Evolutionary conservation across 257 asterid genomes (phyloP).

Genomic region (Nyctanthes arbortristis): DNA sequence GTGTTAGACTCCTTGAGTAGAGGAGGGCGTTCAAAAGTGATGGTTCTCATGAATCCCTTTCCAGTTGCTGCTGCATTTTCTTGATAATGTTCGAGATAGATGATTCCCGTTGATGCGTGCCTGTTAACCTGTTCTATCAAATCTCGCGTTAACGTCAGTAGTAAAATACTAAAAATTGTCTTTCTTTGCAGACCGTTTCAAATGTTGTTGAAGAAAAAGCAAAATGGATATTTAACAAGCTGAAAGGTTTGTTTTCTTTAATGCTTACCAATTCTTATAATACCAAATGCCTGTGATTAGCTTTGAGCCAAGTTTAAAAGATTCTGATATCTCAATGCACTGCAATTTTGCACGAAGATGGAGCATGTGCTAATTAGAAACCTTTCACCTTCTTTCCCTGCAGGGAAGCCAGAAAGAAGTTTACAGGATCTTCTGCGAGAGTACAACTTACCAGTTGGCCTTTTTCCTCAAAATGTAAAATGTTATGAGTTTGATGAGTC

Average conservation of each 20-base stretch:
- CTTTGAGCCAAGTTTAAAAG: too few species aligned
- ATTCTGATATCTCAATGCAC: too few species aligned
- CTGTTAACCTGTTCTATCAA: not conserved
- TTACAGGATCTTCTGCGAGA: slow-evolving; percentile 69
- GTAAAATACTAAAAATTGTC: not conserved
- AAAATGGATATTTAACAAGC: slow-evolving; percentile 86
- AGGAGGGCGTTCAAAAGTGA: too few species aligned
- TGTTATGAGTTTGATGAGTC: slow-evolving; percentile 66
- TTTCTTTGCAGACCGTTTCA: slow-evolving; percentile 62
- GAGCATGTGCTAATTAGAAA: not conserved
- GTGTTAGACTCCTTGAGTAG: too few species aligned
- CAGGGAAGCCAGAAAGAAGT: slow-evolving; percentile 61
- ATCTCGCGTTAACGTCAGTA: not conserved
- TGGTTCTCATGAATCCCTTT: not conserved
- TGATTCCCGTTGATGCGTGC: not conserved
- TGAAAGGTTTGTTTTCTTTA: slow-evolving; percentile 54
- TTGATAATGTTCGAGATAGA: not conserved
- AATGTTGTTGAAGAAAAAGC: slow-evolving; percentile 87
- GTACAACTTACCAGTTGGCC: slow-evolving; percentile 67
- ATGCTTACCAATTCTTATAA: not conserved
- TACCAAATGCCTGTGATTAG: too few species aligned
- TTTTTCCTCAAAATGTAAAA: slow-evolving; percentile 65
- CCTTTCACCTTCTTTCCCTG: not conserved
- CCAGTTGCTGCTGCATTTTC: slow-evolving; percentile 11
- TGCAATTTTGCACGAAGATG: too few species aligned